Percentiles rank a stretch among this genome's conserved stretches.
These are phyloP conservation scores for Lipomyces starkeyi DNA, from an alignment of 805 yeast genomes.

Conservation along the genomic window DNA sequence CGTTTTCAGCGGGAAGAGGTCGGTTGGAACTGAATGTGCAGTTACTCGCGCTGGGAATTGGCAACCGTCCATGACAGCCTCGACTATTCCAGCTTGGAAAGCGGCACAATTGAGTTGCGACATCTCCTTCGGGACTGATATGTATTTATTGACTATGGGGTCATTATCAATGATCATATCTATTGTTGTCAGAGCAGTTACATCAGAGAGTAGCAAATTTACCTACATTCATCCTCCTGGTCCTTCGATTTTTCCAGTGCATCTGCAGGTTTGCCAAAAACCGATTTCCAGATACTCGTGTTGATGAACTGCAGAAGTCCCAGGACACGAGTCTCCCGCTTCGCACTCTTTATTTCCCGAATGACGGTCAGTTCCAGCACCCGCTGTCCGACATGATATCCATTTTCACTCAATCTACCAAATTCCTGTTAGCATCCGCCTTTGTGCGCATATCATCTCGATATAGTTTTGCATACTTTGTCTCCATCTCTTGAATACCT, in stretches of 20 bases:
- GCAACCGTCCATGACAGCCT: slow-evolving; percentile 77
- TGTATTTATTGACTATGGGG: slow-evolving; percentile 73
- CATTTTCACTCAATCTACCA: slow-evolving; percentile 65
- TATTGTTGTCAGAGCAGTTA: slow-evolving; percentile 46
- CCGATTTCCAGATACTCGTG: slow-evolving; percentile 70
- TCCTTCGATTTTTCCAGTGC: slow-evolving; percentile 75
- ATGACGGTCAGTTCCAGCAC: slow-evolving; percentile 70
- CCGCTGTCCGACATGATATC: slow-evolving; percentile 78
- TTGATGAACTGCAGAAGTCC: slow-evolving; percentile 76
- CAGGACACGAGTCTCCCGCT: slow-evolving; percentile 68
- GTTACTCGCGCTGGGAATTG: slow-evolving; percentile 76
- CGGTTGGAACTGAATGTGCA: slow-evolving; percentile 78
- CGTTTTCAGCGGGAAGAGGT: slow-evolving; percentile 65
- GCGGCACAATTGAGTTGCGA: slow-evolving; percentile 81
- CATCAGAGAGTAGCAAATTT: background rate
- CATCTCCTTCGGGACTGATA: slow-evolving; percentile 79
- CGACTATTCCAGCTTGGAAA: slow-evolving; percentile 82
- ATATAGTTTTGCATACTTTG: slow-evolving; percentile 38
- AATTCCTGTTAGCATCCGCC: background rate
- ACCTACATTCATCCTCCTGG: slow-evolving; percentile 60
- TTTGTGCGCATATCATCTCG: background rate
- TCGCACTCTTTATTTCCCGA: slow-evolving; percentile 69
- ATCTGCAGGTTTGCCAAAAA: slow-evolving; percentile 77
- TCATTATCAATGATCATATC: slow-evolving; percentile 76
- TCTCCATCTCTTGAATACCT: slow-evolving; percentile 70